Evolutionary conservation across 352 stramenopile species (phyloP).

Genomic region (Phytophthora pinifolia): DNA sequence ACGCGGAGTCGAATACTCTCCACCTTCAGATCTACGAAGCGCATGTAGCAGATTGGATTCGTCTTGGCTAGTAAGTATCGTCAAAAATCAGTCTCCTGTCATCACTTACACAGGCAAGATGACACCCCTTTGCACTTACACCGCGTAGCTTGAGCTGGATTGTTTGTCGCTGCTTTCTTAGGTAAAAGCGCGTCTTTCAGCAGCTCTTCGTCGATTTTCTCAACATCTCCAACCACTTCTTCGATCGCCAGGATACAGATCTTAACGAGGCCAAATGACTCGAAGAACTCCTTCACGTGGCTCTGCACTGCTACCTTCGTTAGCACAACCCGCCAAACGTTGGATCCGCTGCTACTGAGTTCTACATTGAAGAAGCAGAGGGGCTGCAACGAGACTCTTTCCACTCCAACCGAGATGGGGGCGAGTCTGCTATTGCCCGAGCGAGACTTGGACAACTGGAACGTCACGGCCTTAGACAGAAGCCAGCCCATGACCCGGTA

Average conservation of each 20-base stretch:
- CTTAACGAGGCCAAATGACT: conserved; percentile 74
- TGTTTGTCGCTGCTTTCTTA: conserved; percentile 6
- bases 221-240: conserved; percentile 39
- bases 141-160: not conserved
- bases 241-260: conserved; percentile 63
- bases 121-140: conserved; percentile 10
- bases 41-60: conserved; percentile 57
- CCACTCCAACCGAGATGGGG: conserved; percentile 37
- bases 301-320: conserved; percentile 49
- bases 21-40: conserved; percentile 63
- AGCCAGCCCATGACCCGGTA: conserved; percentile 56
- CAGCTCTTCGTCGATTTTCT: conserved; percentile 39
- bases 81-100: not conserved
- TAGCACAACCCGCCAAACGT: conserved; percentile 41
- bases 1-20: conserved; percentile 35
- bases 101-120: not conserved
- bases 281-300: conserved; percentile 64
- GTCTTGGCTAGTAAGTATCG: conserved; percentile 19
- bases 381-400: conserved; percentile 46
- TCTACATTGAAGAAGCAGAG: conserved; percentile 52
- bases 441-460: conserved; percentile 35
- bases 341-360: conserved; percentile 28
- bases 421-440: conserved; percentile 8
- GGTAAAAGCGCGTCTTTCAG: conserved; percentile 27
- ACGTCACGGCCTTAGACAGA: conserved; percentile 43